These are phyloP conservation scores for Hibiscus syriacus DNA, from an alignment of 345 rosid genomes.

Conservation along the genomic window DNA sequence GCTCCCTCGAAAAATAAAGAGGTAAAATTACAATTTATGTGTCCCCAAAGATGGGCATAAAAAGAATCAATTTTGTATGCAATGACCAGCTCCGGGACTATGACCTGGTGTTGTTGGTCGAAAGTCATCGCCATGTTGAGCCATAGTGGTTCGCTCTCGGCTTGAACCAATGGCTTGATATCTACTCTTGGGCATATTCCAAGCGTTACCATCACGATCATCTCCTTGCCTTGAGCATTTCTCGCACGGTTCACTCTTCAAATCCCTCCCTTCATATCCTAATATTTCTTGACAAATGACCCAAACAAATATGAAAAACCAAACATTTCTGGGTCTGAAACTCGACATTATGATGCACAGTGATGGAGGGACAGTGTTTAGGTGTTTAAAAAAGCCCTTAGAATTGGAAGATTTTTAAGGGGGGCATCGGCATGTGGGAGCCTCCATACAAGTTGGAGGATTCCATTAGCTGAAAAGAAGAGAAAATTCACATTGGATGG, in stretches of 20 bases:
- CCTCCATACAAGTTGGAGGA: conserved; percentile 11
- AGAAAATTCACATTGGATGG: conserved; percentile 5
- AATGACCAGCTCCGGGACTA: conserved; percentile 39
- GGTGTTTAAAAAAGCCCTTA: neutral
- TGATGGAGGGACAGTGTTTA: neutral
- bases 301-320: neutral
- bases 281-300: neutral
- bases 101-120: conserved; percentile 34
- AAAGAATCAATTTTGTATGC: conserved; percentile 11
- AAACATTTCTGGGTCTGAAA: neutral
- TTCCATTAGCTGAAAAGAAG: neutral
- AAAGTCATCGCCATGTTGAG: conserved; percentile 17
- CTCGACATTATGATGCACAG: neutral
- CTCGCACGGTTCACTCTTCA: conserved; percentile 2
- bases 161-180: neutral
- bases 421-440: conserved; percentile 1
- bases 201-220: neutral
- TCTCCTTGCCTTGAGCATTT: conserved; percentile 4
- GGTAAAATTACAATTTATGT: too few species aligned
- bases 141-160: conserved; percentile 12
- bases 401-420: neutral
- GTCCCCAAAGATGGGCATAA: neutral
- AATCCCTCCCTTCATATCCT: conserved; percentile 5
- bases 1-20: too few species aligned
- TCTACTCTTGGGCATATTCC: neutral